Evolutionary conservation across 2,329 filamentous ascomycete species (phyloP).

Genomic region (Fusarium transvaalense): DNA sequence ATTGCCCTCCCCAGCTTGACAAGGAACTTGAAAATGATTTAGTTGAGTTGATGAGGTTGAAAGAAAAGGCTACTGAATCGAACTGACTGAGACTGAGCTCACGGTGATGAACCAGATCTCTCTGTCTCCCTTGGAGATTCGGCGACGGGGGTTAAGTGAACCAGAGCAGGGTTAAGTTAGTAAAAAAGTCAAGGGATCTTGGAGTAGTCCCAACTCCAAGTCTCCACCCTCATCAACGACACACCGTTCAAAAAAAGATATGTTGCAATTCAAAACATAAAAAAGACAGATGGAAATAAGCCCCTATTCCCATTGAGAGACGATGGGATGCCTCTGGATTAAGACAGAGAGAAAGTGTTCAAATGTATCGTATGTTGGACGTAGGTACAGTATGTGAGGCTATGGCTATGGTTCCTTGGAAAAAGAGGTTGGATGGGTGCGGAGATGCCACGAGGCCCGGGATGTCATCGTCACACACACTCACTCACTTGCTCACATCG

Average conservation of each 20-base stretch:
- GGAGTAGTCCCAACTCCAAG: constrained; percentile 16
- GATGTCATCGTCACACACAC: constrained; percentile 44
- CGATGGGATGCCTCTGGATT: not conserved
- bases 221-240: constrained; percentile 37
- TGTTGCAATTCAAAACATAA: constrained; percentile 30
- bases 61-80: constrained; percentile 5
- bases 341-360: not conserved
- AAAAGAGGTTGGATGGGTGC: constrained; percentile 39
- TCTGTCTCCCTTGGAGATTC: constrained; percentile 2
- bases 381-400: not conserved
- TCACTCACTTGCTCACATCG: constrained; percentile 23
- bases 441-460: constrained; percentile 42
- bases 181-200: constrained; percentile 37
- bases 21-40: not conserved
- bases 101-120: not conserved
- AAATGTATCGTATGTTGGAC: not conserved
- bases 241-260: constrained; percentile 37
- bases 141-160: constrained; percentile 12
- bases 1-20: not conserved
- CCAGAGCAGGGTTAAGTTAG: constrained; percentile 14
- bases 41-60: not conserved
- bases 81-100: not conserved
- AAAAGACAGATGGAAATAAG: not conserved
- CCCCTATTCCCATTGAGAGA: not conserved
- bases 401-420: constrained; percentile 21